phyloP scores from a whole-genome alignment of 495 filamentous ascomycete species.

The Xanthoparmelia taractica region DNA sequence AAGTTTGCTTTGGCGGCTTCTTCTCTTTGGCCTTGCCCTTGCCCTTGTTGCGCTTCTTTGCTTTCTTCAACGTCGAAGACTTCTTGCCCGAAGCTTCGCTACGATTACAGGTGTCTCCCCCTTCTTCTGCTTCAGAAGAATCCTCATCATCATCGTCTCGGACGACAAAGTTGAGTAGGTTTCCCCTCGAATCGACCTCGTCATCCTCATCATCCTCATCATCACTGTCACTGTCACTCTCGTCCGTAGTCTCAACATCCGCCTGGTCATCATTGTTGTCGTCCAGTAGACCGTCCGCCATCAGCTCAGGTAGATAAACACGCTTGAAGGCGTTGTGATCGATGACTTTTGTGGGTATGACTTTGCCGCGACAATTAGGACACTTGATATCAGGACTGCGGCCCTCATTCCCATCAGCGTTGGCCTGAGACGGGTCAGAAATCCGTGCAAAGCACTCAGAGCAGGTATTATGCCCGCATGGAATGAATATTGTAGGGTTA shows the following conservation, averaged over 20 bases:
- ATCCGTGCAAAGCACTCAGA: conserved; percentile 52
- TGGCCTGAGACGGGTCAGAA: conserved; percentile 49
- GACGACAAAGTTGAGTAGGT: conserved; percentile 53
- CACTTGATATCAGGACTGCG: conserved; percentile 49
- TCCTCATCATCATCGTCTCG: conserved; percentile 40
- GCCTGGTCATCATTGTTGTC: conserved; percentile 39
- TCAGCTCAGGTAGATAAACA: conserved; percentile 54
- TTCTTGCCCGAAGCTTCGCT: conserved; percentile 24
- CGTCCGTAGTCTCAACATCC: conserved; percentile 36
- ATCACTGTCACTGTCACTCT: conserved; percentile 29
- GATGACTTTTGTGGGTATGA: conserved; percentile 62
- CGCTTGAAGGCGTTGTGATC: conserved; percentile 67
- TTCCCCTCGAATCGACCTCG: conserved; percentile 38
- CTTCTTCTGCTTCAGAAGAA: conserved; percentile 26
- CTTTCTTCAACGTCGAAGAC: conserved; percentile 22
- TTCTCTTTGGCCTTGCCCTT: conserved; percentile 37
- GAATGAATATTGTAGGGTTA: conserved; percentile 59
- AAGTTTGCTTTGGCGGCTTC: conserved; percentile 38
- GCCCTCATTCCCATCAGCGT: conserved; percentile 47
- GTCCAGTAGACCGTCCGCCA: conserved; percentile 35
- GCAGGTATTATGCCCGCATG: conserved; percentile 25
- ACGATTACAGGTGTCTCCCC: conserved; percentile 22
- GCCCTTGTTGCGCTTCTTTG: conserved; percentile 37
- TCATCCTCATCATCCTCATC: conserved; percentile 37
- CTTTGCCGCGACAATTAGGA: conserved; percentile 61